Evolutionary conservation across 2,329 filamentous ascomycete genomes (phyloP).

Genomic region (Ceratocystis eucalypticola): DNA sequence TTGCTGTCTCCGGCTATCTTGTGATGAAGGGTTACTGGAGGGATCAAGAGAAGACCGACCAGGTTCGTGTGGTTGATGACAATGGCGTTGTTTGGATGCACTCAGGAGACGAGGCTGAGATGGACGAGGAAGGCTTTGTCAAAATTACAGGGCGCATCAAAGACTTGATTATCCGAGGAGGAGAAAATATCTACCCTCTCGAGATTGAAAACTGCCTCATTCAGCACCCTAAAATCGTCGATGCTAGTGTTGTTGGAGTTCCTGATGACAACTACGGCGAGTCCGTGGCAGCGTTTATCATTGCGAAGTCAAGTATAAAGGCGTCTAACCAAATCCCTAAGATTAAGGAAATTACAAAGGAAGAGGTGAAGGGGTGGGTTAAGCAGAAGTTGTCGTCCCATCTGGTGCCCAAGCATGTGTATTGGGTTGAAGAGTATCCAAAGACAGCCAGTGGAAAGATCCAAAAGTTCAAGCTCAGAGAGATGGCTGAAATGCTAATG

Average conservation of each 20-base stretch:
- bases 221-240: constrained; percentile 52
- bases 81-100: constrained; percentile 62
- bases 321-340: neutral
- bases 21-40: constrained; percentile 86
- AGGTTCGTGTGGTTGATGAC: constrained; percentile 41
- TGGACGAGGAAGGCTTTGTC: constrained; percentile 73
- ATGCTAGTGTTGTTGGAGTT: constrained; percentile 73
- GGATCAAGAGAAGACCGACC: constrained; percentile 54
- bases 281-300: constrained; percentile 70
- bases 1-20: constrained; percentile 71
- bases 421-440: constrained; percentile 72
- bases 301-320: constrained; percentile 31
- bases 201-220: constrained; percentile 86
- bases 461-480: constrained; percentile 77
- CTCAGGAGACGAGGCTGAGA: constrained; percentile 79
- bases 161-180: constrained; percentile 86
- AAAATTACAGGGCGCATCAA: constrained; percentile 86
- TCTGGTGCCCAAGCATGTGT: constrained; percentile 80
- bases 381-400: constrained; percentile 52
- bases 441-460: constrained; percentile 97
- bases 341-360: constrained; percentile 20
- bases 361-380: constrained; percentile 61
- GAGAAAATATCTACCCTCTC: constrained; percentile 90
- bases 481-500: constrained; percentile 38
- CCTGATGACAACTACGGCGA: constrained; percentile 76